phyloP scores from a whole-genome alignment of 805 yeast genomes.

The Grigorovia yakushimaensis region DNA sequence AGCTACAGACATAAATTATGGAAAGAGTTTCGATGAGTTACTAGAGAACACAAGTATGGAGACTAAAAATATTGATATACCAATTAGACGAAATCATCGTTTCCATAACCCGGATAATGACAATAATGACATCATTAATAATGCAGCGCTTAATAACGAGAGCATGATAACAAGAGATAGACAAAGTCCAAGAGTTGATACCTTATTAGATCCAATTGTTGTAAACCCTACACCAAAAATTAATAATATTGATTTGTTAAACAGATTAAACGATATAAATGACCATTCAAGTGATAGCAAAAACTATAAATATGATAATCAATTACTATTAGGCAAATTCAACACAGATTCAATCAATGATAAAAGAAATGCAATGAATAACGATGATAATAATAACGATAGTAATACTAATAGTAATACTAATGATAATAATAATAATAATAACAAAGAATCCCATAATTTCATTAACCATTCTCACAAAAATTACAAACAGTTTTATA shows the following conservation, averaged over 20 bases:
- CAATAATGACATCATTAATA: not conserved
- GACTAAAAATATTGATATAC: not conserved
- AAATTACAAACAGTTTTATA: slow-evolving; percentile 39
- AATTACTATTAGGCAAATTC: not conserved
- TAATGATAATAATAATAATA: not conserved
- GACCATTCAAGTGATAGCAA: not conserved
- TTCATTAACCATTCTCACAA: not conserved
- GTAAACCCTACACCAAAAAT: not conserved
- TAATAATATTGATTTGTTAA: not conserved
- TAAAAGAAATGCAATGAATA: not conserved
- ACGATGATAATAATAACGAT: not conserved
- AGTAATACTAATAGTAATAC: not conserved
- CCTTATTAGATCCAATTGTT: not conserved
- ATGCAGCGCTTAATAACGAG: not conserved
- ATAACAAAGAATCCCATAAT: not conserved
- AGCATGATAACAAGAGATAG: not conserved
- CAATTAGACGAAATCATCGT: not conserved
- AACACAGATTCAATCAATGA: not conserved
- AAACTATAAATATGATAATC: not conserved
- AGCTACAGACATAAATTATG: not conserved
- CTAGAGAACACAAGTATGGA: not conserved
- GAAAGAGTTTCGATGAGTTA: not conserved
- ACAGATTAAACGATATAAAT: not conserved
- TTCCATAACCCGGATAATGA: not conserved
- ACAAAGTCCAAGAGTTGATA: not conserved